Evolutionary conservation across 176 grass and related monocot species (phyloP), one percentile per base, ranked within the genome.

Genomic region (Calamus simplicifolius): DNA sequence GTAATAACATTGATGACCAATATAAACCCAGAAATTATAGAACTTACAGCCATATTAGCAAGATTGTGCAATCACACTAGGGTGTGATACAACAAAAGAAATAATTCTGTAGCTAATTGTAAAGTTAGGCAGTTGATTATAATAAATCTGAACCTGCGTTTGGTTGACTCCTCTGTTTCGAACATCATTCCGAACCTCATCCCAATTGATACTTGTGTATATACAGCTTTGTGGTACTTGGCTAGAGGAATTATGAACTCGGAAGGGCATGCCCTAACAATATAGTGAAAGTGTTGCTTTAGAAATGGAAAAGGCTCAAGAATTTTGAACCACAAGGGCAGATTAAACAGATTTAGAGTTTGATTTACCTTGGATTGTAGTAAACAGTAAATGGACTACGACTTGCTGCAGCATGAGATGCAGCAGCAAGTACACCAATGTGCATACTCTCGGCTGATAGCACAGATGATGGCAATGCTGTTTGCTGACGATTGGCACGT

Each of bases 121-220:
- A 23, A 23, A 12, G 8, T 43, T 43, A 43, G 10, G 6, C 29
- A 43, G 12, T 12, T 43, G 35, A 43, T 2, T 43, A 43, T 43
- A 43, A 43, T 43, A 43, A 43, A 43, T 43, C 35, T 43, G 35
- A 7, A 98, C 88, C 94, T 98, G 54, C 88, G 87, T 50, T 98
- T 98, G 73, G 70, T 83, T 31, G 94, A 92, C 26, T 98, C 94
- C 64, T 98, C 88, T 1, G 94, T 98, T 67, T 93, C 94, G 89
- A 93, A 98, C 81, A 93, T 89, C 94, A 98, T 93, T n/a, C 81
- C 84, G 54, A 92, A 89, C 71, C 88, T 87, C 84, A 89, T 89
- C 75, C 94, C 84, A 57, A 93, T 73, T 16, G 94, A 98, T 35
- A 82, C 69, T 66, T 93, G 84, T 54, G 86, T 68, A 79, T 93